Conservation (phyloP, 2,329 filamentous ascomycete species). For the Cladosporium sp. region DNA sequence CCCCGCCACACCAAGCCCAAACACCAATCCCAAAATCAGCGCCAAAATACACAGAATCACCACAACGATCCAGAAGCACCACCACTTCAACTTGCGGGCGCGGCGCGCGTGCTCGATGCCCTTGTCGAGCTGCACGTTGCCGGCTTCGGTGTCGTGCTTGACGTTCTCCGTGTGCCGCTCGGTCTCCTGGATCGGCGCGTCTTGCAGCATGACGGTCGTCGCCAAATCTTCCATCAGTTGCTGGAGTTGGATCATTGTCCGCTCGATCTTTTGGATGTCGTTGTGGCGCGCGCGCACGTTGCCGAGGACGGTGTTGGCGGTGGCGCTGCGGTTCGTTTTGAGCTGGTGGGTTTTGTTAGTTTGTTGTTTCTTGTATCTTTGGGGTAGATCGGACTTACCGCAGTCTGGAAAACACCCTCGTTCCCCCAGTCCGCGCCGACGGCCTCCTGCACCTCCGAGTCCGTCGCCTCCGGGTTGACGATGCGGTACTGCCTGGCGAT, state of each 20-base stretch:
- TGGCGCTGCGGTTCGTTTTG: constrained; percentile 68
- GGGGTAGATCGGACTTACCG: constrained; percentile 52
- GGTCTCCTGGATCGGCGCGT: constrained; percentile 56
- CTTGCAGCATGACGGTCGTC: constrained; percentile 69
- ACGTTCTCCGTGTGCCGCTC: constrained; percentile 65
- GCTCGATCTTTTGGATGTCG: constrained; percentile 76
- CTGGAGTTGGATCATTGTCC: constrained; percentile 66
- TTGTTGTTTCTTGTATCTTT: background rate
- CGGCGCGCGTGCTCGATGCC: constrained; percentile 64
- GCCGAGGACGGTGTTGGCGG: constrained; percentile 69
- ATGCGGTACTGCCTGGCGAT: constrained; percentile 78
- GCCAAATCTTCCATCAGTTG: constrained; percentile 71
- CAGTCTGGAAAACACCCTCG: constrained; percentile 77
- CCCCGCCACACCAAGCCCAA: constrained; percentile 32
- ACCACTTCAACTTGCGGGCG: constrained; percentile 77
- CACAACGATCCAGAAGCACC: constrained; percentile 59
- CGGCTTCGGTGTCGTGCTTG: constrained; percentile 62
- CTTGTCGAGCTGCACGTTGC: constrained; percentile 64
- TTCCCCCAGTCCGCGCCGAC: constrained; percentile 69
- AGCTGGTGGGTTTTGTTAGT: constrained; percentile 48
- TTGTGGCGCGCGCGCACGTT: constrained; percentile 79
- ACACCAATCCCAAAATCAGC: constrained; percentile 47
- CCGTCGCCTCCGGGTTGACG: constrained; percentile 65
- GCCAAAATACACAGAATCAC: constrained; percentile 47
- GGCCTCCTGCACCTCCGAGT: constrained; percentile 66